Evolutionary conservation across 1,139 yeast genomes (phyloP), one percentile per base, ranked within the genome.

Genomic region (Lodderomyces oxycetoniae): DNA sequence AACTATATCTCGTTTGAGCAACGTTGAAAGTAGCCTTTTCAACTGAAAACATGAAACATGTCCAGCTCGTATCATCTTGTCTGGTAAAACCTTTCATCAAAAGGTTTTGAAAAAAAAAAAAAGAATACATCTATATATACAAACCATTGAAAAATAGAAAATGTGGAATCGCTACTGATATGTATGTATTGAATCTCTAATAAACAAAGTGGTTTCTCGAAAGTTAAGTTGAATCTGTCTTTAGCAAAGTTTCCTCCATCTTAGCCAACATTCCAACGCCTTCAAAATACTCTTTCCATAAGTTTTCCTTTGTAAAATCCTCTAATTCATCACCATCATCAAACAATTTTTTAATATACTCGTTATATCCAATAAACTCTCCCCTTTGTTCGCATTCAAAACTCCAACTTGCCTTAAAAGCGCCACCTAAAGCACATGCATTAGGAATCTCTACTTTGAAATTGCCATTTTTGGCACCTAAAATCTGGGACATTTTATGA

Each of bases 371-470:
- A 37, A 78, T 48, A 50, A 69, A 69, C 11, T 60, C 47, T 21
- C 55, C 48, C 34, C 49, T 38, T n/a, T 42, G 26, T 48, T 67
- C 72, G 48, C 71, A 55, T 40, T 53, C 42, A 52, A 63, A 53
- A 35, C 81, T 71, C 85, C 94, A 87, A 34, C 82, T 68, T 1
- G 96, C 94, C 53, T 85, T 83, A 58, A 74, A 84, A 28, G 95
- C 94, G 4, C 96, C 95, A n/a, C 96, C 96, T 32, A 85, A 61
- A 1, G 96, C 96, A 68, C 96, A 88, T 1, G 96, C 94, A 57
- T 88, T 88, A 5, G 91, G 79, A 32, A 86, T 74, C 49, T 85
- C 91, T 19, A 82, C 81, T 43, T 77, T 74, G 55, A 60, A 86
- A 38, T 82, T 77, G 2, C 91, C 93, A 13, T 72, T 63, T 10